These are phyloP conservation scores for Lophium mytilinum DNA, from an alignment of 495 filamentous ascomycete species.

Conservation along the genomic window DNA sequence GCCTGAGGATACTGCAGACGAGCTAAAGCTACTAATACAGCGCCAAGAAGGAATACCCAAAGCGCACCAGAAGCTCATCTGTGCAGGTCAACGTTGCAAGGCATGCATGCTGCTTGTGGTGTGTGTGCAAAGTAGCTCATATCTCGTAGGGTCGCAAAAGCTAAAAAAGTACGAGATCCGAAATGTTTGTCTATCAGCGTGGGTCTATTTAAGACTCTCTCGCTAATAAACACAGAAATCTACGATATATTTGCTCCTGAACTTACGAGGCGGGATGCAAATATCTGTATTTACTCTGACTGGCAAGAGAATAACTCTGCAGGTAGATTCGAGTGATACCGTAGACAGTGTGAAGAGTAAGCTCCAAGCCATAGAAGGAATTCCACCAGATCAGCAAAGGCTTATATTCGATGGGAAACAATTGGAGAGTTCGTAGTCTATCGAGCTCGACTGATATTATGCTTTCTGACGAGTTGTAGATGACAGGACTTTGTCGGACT, in stretches of 20 bases:
- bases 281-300: not conserved
- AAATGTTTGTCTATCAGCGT: not conserved
- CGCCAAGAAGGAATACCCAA: not conserved
- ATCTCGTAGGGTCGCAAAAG: not conserved
- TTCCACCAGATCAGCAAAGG: not conserved
- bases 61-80: not conserved
- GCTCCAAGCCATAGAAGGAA: not conserved
- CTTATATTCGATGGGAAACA: not conserved
- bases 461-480: not conserved
- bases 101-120: not conserved
- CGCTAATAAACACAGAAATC: constrained; percentile 60
- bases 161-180: not conserved
- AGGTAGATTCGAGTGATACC: not conserved
- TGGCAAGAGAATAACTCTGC: not conserved
- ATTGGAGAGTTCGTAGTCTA: not conserved
- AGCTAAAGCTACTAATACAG: not conserved
- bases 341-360: not conserved
- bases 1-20: not conserved
- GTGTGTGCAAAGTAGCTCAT: too few species aligned
- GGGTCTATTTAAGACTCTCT: not conserved
- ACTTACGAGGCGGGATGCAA: not conserved
- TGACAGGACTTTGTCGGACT: not conserved
- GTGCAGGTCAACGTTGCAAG: not conserved
- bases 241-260: not conserved
- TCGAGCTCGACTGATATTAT: not conserved